Conservation (phyloP, 345 rosid genomes). For the Passiflora organensis region DNA sequence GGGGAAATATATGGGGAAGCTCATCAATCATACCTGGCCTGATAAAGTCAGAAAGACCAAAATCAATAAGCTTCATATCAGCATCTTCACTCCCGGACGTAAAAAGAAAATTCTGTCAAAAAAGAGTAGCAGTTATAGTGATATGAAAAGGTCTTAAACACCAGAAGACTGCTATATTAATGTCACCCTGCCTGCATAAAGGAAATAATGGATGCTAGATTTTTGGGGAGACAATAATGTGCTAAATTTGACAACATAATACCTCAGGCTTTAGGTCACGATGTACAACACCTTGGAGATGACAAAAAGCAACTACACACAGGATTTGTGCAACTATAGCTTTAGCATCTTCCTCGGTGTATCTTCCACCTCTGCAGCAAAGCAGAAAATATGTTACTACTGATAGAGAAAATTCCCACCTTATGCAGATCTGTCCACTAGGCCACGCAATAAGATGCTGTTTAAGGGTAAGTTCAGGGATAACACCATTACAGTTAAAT, state of each 20-base stretch:
- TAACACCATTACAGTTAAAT: neutral
- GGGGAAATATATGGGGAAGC: neutral
- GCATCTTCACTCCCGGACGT: conserved; percentile 72
- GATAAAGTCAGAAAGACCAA: conserved; percentile 87
- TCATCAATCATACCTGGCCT: conserved; percentile 50
- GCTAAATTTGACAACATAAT: conserved; percentile 11
- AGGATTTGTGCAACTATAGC: conserved; percentile 67
- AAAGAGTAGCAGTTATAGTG: conserved; percentile 11
- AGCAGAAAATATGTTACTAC: conserved; percentile 5
- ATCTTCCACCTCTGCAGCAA: conserved; percentile 81
- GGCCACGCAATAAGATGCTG: conserved; percentile 2
- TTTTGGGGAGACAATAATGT: neutral
- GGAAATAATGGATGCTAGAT: neutral
- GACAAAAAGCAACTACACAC: conserved; percentile 81
- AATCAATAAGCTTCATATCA: conserved; percentile 84
- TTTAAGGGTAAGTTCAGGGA: too few species aligned
- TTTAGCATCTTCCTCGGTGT: conserved; percentile 84
- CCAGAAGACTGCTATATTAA: neutral
- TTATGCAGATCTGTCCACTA: neutral
- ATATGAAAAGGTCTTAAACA: neutral
- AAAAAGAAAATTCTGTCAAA: conserved; percentile 80
- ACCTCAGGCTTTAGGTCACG: conserved; percentile 99
- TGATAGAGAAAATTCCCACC: conserved; percentile 6
- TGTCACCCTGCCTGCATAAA: neutral
- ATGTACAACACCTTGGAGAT: conserved; percentile 96